Conservation (phyloP, 495 filamentous ascomycete species). For the Cercophora sp. region DNA sequence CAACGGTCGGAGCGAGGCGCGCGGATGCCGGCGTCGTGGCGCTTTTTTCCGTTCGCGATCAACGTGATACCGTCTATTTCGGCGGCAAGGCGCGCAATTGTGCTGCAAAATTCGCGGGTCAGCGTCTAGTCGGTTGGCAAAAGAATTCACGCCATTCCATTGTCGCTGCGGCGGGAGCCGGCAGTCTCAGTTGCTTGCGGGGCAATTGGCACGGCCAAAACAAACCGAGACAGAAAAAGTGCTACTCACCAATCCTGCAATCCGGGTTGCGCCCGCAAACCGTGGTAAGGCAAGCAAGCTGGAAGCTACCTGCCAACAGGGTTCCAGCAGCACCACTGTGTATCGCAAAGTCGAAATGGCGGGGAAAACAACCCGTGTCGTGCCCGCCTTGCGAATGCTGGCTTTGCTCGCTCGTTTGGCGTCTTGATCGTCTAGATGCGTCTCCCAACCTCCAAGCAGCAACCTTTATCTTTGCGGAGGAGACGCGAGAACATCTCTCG, state of each 20-base stretch:
- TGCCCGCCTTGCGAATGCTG: slow-evolving; percentile 2
- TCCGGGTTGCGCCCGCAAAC: slow-evolving; percentile 1
- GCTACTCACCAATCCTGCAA: slow-evolving; percentile 2
- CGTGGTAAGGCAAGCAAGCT: too few species aligned
- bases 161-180: background rate
- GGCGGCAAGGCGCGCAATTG: slow-evolving; percentile 10
- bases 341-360: background rate
- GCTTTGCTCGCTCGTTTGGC: background rate
- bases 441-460: slow-evolving; percentile 28
- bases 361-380: background rate
- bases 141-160: slow-evolving; percentile 4
- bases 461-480: slow-evolving; percentile 22
- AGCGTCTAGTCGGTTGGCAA: background rate
- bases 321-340: too few species aligned
- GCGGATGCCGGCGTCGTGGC: too few species aligned
- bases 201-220: slow-evolving; percentile 22
- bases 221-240: slow-evolving; percentile 3
- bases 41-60: too few species aligned
- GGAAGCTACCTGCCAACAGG: too few species aligned
- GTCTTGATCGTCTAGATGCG: slow-evolving; percentile 3
- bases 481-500: slow-evolving; percentile 33
- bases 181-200: slow-evolving; percentile 15
- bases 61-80: too few species aligned
- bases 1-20: background rate
- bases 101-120: background rate